Percentiles rank a stretch among this genome's conserved stretches.
phyloP scores from a whole-genome alignment of 345 rosid genomes.

The Eucalyptus pauciflora region DNA sequence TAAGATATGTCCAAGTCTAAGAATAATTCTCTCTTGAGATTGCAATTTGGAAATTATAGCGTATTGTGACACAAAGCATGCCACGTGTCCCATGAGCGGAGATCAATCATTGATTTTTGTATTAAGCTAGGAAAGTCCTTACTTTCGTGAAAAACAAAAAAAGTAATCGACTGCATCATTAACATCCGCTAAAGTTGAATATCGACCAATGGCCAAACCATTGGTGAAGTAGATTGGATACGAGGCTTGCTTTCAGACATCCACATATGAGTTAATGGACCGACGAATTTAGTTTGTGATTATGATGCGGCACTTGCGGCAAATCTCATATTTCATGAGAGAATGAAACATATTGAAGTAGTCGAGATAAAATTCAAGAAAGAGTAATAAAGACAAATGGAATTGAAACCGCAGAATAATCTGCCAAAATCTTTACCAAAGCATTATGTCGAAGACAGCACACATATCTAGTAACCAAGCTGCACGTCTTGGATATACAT shows the following conservation, averaged over 20 bases:
- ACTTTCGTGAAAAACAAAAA: background rate
- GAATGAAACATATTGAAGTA: background rate
- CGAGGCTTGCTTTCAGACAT: background rate
- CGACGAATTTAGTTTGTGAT: background rate
- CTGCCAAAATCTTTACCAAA: background rate
- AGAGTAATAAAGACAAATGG: background rate
- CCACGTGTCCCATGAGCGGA: background rate
- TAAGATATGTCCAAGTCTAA: too few relatives aligned
- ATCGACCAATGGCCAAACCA: background rate
- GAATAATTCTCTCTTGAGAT: background rate
- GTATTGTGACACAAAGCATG: background rate
- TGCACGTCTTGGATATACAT: background rate
- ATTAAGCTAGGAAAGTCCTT: background rate
- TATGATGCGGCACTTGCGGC: background rate
- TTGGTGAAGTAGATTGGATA: background rate
- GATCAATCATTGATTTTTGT: background rate
- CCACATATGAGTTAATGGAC: background rate
- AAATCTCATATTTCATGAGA: background rate
- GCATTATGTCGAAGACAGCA: background rate
- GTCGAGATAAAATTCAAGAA: background rate
- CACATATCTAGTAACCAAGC: background rate
- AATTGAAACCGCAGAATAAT: background rate
- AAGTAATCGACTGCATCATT: background rate
- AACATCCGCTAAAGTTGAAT: background rate
- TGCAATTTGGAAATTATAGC: background rate